phyloP scores from a whole-genome alignment of 306 rosid genomes.

The Gleditsia sinensis region DNA sequence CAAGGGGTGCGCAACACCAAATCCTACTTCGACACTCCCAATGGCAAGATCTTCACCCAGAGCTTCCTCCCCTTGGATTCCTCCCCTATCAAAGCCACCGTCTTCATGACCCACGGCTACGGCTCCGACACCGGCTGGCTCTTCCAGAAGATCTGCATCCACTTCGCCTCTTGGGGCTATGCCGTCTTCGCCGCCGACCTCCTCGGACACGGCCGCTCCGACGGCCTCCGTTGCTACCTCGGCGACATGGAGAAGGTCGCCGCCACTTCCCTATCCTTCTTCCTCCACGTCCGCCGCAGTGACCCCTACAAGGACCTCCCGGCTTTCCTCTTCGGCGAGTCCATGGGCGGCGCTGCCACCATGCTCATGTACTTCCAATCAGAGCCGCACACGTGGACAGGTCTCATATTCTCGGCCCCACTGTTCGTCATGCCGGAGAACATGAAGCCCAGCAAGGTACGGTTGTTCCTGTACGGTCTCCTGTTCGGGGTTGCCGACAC shows the following conservation, averaged over 20 bases:
- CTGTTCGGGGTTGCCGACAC: slow-evolving; percentile 89
- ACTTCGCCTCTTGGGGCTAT: slow-evolving; percentile 84
- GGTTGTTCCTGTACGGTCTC: slow-evolving; percentile 66
- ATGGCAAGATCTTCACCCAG: slow-evolving; percentile 81
- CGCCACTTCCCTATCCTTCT: slow-evolving; percentile 69
- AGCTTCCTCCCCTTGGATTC: slow-evolving; percentile 62
- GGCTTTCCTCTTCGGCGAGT: slow-evolving; percentile 92
- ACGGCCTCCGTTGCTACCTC: slow-evolving; percentile 86
- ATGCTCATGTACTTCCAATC: slow-evolving; percentile 85
- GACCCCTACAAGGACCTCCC: slow-evolving; percentile 58
- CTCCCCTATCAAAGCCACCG: slow-evolving; percentile 60
- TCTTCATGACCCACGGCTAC: slow-evolving; percentile 90
- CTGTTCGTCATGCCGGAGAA: slow-evolving; percentile 90
- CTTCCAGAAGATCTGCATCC: slow-evolving; percentile 88
- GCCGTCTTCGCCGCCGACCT: slow-evolving; percentile 95
- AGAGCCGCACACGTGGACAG: slow-evolving; percentile 78
- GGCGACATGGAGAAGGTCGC: slow-evolving; percentile 85
- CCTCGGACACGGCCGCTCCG: slow-evolving; percentile 94
- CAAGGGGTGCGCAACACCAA: slow-evolving; percentile 76
- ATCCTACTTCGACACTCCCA: slow-evolving; percentile 70
- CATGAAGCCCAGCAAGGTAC: slow-evolving; percentile 79
- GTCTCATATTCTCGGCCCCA: slow-evolving; percentile 88
- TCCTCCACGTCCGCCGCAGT: slow-evolving; percentile 63
- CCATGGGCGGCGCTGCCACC: slow-evolving; percentile 84
- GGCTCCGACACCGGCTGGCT: slow-evolving; percentile 99